Evolutionary conservation across 2,329 filamentous ascomycete species (phyloP).

Genomic region (Didymella arachidicola): DNA sequence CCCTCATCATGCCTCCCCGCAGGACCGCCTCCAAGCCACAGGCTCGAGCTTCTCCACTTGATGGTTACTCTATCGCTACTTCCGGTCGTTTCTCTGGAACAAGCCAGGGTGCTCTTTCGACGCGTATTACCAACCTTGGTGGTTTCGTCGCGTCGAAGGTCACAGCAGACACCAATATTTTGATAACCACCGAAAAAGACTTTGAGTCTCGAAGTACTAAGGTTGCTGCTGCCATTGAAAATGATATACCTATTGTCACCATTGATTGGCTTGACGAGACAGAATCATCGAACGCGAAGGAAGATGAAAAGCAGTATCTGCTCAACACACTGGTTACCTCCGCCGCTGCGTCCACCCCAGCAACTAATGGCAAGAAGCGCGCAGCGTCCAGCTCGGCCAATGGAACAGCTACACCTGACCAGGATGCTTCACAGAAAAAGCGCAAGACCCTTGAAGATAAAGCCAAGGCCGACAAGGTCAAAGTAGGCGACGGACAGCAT

Average conservation of each 20-base stretch:
- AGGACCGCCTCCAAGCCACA: constrained; percentile 31
- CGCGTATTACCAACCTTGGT: constrained; percentile 59
- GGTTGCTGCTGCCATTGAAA: constrained; percentile 58
- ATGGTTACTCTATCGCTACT: constrained; percentile 62
- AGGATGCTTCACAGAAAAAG: constrained; percentile 29
- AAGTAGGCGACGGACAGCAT: constrained; percentile 56
- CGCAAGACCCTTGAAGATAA: constrained; percentile 37
- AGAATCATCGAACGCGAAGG: constrained; percentile 51
- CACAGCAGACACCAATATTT: constrained; percentile 61
- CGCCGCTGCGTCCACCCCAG: constrained; percentile 13
- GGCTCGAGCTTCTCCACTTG: constrained; percentile 50
- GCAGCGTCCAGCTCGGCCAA: constrained; percentile 39
- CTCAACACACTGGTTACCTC: constrained; percentile 28
- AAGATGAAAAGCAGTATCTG: constrained; percentile 52
- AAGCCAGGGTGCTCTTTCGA: constrained; percentile 61
- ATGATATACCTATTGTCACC: constrained; percentile 63
- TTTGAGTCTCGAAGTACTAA: constrained; percentile 61
- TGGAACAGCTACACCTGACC: constrained; percentile 20
- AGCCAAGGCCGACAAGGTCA: constrained; percentile 29
- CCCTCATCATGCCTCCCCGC: constrained; percentile 36
- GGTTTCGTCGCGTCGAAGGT: constrained; percentile 59
- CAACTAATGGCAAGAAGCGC: constrained; percentile 43
- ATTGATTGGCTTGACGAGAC: constrained; percentile 71
- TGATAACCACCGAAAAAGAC: constrained; percentile 65
- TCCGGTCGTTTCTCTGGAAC: constrained; percentile 67